Conservation (phyloP, 1,284 basidiomycete species). For the Microbotryum intermedium region DNA sequence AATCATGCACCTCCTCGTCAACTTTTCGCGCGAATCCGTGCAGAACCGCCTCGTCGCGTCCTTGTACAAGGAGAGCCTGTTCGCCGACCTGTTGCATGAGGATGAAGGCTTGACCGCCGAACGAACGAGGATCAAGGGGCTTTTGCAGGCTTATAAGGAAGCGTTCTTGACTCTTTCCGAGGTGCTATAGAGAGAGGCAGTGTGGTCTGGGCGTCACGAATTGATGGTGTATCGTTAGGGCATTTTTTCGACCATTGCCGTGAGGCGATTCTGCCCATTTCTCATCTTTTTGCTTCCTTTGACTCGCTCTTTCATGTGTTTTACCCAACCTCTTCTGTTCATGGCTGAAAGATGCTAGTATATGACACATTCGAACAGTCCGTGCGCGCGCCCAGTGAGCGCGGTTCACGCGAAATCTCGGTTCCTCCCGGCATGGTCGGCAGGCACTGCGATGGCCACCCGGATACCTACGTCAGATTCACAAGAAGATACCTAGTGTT, state of each 20-base stretch:
- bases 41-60: constrained; percentile 89
- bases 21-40: constrained; percentile 89
- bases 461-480: no score
- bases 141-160: constrained; percentile 94
- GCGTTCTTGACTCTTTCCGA: constrained; percentile 54
- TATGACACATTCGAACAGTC: no score
- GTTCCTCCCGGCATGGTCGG: no score
- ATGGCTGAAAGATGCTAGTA: no score
- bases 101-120: constrained; percentile 92
- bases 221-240: neutral
- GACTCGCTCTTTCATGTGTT: no score
- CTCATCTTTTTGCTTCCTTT: neutral
- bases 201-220: neutral
- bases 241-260: neutral
- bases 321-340: no score
- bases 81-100: constrained; percentile 84
- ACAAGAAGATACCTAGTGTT: no score
- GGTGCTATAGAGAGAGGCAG: constrained; percentile 14
- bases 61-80: constrained; percentile 78
- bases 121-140: constrained; percentile 81
- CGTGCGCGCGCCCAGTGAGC: no score
- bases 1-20: constrained; percentile 64
- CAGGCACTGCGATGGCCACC: no score
- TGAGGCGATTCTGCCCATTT: neutral
- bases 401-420: no score